Conservation (phyloP, 2,329 filamentous ascomycete genomes). For the Aureobasidium leucospermi region DNA sequence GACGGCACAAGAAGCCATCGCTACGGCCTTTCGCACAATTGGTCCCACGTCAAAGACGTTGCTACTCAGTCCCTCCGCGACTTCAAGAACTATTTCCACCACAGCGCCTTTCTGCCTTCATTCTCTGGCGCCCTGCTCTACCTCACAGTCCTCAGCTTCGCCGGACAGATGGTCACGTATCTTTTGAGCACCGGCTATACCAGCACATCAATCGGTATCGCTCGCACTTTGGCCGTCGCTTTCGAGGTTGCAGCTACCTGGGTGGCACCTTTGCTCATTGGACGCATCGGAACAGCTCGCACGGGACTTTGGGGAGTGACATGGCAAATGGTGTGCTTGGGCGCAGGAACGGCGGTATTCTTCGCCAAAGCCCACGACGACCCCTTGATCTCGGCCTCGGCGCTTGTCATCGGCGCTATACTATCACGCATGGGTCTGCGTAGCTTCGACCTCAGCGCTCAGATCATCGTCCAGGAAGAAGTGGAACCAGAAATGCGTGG, state of each 20-base stretch:
- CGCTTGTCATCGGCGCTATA: slow-evolving; percentile 25
- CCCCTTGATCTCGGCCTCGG: slow-evolving; percentile 1
- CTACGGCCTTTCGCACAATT: neutral
- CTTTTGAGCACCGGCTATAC: slow-evolving; percentile 47
- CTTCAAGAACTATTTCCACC: slow-evolving; percentile 36
- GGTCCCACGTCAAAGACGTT: neutral
- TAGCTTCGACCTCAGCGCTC: slow-evolving; percentile 34
- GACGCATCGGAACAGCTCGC: slow-evolving; percentile 40
- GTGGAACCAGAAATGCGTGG: neutral
- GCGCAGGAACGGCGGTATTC: slow-evolving; percentile 19
- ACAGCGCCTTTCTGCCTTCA: slow-evolving; percentile 50
- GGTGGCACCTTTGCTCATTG: slow-evolving; percentile 46
- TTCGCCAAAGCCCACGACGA: neutral
- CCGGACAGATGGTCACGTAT: slow-evolving; percentile 54
- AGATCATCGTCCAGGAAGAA: slow-evolving; percentile 29
- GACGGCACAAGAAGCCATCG: neutral
- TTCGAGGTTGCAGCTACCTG: slow-evolving; percentile 54
- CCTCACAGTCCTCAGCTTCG: slow-evolving; percentile 48
- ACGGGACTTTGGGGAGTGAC: slow-evolving; percentile 59
- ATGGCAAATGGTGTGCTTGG: slow-evolving; percentile 51
- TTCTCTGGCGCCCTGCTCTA: slow-evolving; percentile 50
- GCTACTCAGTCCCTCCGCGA: too few relatives aligned
- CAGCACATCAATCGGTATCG: slow-evolving; percentile 42
- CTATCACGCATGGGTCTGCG: slow-evolving; percentile 31
- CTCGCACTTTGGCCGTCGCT: slow-evolving; percentile 42